These are phyloP conservation scores for Candida qinlingensis DNA, from an alignment of 805 yeast species.

Conservation along the genomic window DNA sequence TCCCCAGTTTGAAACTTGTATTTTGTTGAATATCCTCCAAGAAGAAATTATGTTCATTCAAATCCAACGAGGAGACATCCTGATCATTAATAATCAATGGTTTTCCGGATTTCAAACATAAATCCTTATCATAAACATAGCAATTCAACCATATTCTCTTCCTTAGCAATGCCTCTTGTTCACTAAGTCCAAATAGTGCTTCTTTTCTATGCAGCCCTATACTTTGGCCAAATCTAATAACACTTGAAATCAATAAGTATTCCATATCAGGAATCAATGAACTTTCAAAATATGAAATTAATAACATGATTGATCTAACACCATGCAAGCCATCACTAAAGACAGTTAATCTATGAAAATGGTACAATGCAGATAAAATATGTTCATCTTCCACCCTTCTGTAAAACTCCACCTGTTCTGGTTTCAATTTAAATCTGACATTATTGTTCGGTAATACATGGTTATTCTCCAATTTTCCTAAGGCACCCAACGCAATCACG, in stretches of 20 bases:
- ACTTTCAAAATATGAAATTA: slow-evolving; percentile 32
- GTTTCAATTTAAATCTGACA: not conserved
- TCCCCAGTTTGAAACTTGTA: not conserved
- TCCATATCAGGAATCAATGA: slow-evolving; percentile 35
- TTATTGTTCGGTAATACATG: not conserved
- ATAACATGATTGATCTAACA: slow-evolving; percentile 42
- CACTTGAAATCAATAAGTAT: slow-evolving; percentile 34
- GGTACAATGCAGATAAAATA: slow-evolving; percentile 33
- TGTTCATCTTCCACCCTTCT: slow-evolving; percentile 1
- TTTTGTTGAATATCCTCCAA: not conserved
- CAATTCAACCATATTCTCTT: slow-evolving; percentile 43
- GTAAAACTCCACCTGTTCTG: slow-evolving; percentile 1
- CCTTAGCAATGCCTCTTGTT: slow-evolving; percentile 31
- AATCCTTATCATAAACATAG: slow-evolving; percentile 37
- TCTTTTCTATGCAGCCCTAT: slow-evolving; percentile 49
- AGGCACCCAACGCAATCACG: slow-evolving; percentile 1
- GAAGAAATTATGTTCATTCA: not conserved
- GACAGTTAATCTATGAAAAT: slow-evolving; percentile 42
- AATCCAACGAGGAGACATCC: slow-evolving; percentile 30
- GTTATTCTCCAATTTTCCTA: slow-evolving; percentile 1
- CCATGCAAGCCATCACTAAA: slow-evolving; percentile 44
- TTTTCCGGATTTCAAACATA: slow-evolving; percentile 38
- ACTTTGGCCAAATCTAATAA: slow-evolving; percentile 46
- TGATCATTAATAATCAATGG: slow-evolving; percentile 38
- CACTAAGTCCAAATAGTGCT: slow-evolving; percentile 29